Evolutionary conservation across 768 basidiomycete genomes (phyloP), one percentile per base, ranked within the genome.

Genomic region (Mycena kentingensis): DNA sequence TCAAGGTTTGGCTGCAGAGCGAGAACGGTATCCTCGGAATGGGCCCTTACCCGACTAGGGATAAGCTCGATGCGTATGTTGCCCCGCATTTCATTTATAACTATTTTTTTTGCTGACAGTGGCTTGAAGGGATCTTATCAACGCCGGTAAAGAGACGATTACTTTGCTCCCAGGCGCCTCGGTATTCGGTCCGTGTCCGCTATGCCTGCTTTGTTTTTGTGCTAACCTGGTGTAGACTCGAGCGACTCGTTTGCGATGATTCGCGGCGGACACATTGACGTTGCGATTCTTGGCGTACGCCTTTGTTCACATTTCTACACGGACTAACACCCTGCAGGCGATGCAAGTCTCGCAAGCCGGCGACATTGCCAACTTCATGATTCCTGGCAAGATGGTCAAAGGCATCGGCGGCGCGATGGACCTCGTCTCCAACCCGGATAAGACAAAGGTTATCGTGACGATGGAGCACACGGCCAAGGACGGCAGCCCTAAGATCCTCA

Each of bases 311-410:
- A 27, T 27, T 21, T 18, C 22, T 48, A 36, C 11, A 34, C 32
- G 32, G n/a, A 34, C n/a, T 11, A 11, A 11, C n/a, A 34, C 32
- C 32, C 32, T 34, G n/a, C 52, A 92, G 89, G 92, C 93, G 10
- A 92, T 98, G 91, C 86, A 98, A 78, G 95, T 98, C 43, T 93
- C 93, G 2, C 85, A 90, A 58, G 84, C 83, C 1, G 94, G 92
- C 34, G 95, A 98, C 67, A 88, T 98, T 57, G 95, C 95, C 51
- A 98, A 98, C 76, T 98, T 93, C 67, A 98, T 97, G 95, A 94
- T 97, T 64, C 95, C 94, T 2, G 92, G 93, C 13, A 96, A 97
- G 74, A 80, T 93, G 67, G 79, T 93, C 28, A 92, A 90, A 77
- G 88, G 92, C 35, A 95, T 97, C 66, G 95, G 95, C 12, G 95